These are phyloP conservation scores for Endocladia muricata DNA, from an alignment of 31 red algal genomes.

Conservation along the genomic window DNA sequence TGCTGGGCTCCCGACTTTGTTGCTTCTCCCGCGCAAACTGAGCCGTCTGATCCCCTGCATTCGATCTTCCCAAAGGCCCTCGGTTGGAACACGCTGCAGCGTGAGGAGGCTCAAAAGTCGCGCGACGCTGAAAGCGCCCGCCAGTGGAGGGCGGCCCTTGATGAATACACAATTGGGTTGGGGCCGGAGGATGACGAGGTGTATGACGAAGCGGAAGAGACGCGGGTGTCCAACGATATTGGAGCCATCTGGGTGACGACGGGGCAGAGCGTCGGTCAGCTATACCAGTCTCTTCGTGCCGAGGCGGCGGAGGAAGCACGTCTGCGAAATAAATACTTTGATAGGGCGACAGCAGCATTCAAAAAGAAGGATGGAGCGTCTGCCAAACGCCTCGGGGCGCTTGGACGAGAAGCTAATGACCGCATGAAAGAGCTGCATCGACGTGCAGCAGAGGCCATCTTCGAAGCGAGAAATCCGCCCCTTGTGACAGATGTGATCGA, in stretches of 20 bases:
- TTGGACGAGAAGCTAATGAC: slow-evolving; percentile 57
- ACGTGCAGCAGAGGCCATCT: slow-evolving; percentile 59
- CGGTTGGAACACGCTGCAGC: slow-evolving; percentile 28
- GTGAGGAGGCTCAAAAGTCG: slow-evolving; percentile 8
- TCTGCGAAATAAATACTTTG: slow-evolving; percentile 60
- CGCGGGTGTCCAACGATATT: slow-evolving; percentile 27
- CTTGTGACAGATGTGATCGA: slow-evolving; percentile 52
- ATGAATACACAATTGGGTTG: background rate
- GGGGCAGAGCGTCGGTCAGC: slow-evolving; percentile 37
- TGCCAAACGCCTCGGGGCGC: slow-evolving; percentile 46
- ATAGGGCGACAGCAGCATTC: slow-evolving; percentile 57
- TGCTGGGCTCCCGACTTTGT: background rate
- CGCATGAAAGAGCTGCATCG: slow-evolving; percentile 58
- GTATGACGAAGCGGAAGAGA: background rate
- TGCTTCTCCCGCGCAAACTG: background rate
- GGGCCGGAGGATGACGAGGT: background rate
- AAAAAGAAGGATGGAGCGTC: slow-evolving; percentile 58
- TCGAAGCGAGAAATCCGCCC: slow-evolving; percentile 46
- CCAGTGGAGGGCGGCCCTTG: background rate
- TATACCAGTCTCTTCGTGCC: slow-evolving; percentile 51
- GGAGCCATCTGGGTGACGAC: slow-evolving; percentile 59
- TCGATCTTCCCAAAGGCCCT: slow-evolving; percentile 14
- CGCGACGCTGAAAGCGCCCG: background rate
- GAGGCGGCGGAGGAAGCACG: slow-evolving; percentile 60
- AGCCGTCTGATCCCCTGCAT: background rate